phyloP scores from a whole-genome alignment of 2,329 filamentous ascomycete species.

The Periconia sp. region DNA sequence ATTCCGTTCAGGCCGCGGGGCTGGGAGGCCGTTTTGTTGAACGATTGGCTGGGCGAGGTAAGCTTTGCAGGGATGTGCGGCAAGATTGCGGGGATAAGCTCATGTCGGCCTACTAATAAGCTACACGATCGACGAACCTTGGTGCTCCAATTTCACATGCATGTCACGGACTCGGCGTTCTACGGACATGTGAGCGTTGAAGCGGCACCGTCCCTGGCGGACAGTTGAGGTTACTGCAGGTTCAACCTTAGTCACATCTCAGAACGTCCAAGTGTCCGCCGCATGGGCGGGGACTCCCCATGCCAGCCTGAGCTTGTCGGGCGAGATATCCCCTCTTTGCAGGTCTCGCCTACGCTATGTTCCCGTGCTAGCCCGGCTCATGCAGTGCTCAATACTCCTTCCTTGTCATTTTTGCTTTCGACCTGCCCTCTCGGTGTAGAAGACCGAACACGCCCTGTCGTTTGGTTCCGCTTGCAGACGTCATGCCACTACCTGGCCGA shows the following conservation, averaged over 20 bases:
- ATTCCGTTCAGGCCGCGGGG: no score
- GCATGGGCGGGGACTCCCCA: constrained; percentile 18
- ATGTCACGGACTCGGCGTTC: constrained; percentile 6
- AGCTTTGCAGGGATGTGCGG: constrained; percentile 3
- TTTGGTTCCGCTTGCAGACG: constrained; percentile 5
- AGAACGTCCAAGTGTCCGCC: constrained; percentile 20
- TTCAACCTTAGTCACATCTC: constrained; percentile 14
- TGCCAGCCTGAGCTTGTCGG: constrained; percentile 29
- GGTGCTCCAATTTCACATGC: constrained; percentile 18
- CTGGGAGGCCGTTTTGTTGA: no score
- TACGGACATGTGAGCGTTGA: constrained; percentile 7
- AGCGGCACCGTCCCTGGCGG: constrained; percentile 18
- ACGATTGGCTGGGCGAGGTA: neutral
- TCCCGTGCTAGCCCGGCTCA: constrained; percentile 10
- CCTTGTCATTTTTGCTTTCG: constrained; percentile 6
- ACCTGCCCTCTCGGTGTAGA: constrained; percentile 15
- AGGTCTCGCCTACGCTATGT: constrained; percentile 13
- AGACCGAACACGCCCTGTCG: constrained; percentile 4
- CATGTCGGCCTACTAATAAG: no score
- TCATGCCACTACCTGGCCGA: constrained; percentile 14
- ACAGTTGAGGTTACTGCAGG: constrained; percentile 13
- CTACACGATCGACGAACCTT: no score
- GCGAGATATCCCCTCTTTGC: constrained; percentile 20
- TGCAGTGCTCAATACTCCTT: constrained; percentile 15
- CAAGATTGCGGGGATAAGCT: constrained; percentile 14